These are phyloP conservation scores for Thermomucor indicae-seudaticae DNA, from an alignment of 371 early-diverging fungal genomes.

Conservation along the genomic window DNA sequence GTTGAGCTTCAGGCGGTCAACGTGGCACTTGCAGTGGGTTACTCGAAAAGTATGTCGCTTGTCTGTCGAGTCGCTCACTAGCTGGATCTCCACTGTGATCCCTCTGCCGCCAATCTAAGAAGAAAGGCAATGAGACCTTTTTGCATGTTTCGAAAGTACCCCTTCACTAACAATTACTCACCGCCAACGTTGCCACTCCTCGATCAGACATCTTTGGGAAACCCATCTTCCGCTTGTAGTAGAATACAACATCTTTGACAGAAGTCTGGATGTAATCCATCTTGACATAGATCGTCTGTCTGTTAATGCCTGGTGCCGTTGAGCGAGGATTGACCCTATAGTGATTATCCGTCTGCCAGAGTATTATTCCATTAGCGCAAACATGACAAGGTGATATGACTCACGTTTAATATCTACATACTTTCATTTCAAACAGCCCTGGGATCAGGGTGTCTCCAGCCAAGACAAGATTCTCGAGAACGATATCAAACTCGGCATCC, in stretches of 20 bases:
- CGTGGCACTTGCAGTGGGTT: conserved; percentile 26
- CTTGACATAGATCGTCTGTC: conserved; percentile 18
- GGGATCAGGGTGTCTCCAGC: conserved; percentile 57
- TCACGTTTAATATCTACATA: conserved; percentile 20
- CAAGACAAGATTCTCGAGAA: conserved; percentile 58
- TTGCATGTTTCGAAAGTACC: not conserved
- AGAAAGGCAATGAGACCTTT: not conserved
- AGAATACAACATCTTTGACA: conserved; percentile 49
- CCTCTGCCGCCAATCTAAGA: conserved; percentile 50
- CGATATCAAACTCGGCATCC: conserved; percentile 50
- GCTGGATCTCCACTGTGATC: conserved; percentile 27
- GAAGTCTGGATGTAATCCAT: conserved; percentile 25
- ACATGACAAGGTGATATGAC: conserved; percentile 7
- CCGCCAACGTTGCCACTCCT: conserved; percentile 44
- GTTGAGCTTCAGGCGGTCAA: conserved; percentile 48
- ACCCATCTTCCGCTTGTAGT: conserved; percentile 52
- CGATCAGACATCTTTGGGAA: conserved; percentile 52
- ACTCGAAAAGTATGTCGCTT: conserved; percentile 24
- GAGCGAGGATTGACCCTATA: conserved; percentile 28
- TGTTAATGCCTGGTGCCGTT: conserved; percentile 39
- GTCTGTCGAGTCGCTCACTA: conserved; percentile 29
- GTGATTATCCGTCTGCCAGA: conserved; percentile 23
- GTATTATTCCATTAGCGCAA: too few species aligned
- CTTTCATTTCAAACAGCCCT: conserved; percentile 51
- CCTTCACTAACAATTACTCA: conserved; percentile 6